These are phyloP conservation scores for Spathaspora hagerdaliae DNA, from an alignment of 805 yeast genomes.

Conservation along the genomic window DNA sequence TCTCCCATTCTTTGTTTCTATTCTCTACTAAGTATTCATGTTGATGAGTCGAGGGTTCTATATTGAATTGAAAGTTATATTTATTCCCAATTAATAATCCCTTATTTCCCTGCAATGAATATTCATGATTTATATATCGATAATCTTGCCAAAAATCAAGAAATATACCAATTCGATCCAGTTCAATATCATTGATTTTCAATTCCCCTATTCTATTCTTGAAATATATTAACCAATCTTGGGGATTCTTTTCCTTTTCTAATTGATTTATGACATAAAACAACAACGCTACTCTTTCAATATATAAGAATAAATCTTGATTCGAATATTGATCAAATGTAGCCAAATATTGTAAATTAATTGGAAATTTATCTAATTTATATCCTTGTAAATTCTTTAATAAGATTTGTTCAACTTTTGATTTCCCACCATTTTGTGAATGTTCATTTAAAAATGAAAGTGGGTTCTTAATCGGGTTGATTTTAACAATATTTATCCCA, in stretches of 20 bases:
- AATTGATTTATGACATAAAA: constrained; percentile 20
- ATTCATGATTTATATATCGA: constrained; percentile 23
- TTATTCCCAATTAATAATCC: constrained; percentile 12
- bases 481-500: constrained; percentile 1
- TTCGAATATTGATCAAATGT: constrained; percentile 25
- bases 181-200: constrained; percentile 18
- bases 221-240: constrained; percentile 17
- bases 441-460: constrained; percentile 17
- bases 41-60: constrained; percentile 4
- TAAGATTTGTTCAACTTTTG: constrained; percentile 26
- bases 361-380: constrained; percentile 27
- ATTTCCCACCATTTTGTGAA: constrained; percentile 3
- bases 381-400: constrained; percentile 18
- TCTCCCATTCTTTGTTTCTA: constrained; percentile 18
- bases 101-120: constrained; percentile 1
- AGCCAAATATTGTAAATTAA: constrained; percentile 32
- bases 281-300: constrained; percentile 27
- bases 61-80: constrained; percentile 18
- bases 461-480: constrained; percentile 6
- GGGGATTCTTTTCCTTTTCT: constrained; percentile 16
- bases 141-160: constrained; percentile 35
- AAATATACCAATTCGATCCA: constrained; percentile 27
- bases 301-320: constrained; percentile 26
- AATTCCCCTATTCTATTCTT: constrained; percentile 22
- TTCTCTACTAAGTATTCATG: constrained; percentile 18